These are phyloP conservation scores for Nyssa sinensis DNA, from an alignment of 148 eudicot species.

Conservation along the genomic window DNA sequence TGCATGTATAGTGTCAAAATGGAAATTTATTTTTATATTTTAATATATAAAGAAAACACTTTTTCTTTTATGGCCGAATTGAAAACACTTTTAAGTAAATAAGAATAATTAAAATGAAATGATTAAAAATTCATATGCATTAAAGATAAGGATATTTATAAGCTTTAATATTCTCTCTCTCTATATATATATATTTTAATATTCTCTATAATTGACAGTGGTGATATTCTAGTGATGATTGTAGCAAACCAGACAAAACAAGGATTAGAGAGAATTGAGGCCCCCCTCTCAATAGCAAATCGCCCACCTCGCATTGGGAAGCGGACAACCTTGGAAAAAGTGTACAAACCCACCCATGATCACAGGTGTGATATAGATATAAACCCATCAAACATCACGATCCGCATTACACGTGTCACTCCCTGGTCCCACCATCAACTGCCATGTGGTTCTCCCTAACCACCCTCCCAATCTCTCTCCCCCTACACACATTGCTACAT, in stretches of 20 bases:
- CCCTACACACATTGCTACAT: not conserved
- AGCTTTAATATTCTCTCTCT: too few species aligned
- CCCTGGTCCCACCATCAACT: conserved; percentile 24
- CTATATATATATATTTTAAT: too few species aligned
- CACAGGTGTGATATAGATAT: not conserved
- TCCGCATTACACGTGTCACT: conserved; percentile 24
- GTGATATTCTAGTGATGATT: not conserved
- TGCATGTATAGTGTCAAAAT: too few species aligned
- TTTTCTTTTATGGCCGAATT: too few species aligned
- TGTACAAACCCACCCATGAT: not conserved
- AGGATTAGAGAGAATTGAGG: conserved; percentile 1
- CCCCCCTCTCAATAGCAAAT: not conserved
- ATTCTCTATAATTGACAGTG: too few species aligned
- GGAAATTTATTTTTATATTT: too few species aligned
- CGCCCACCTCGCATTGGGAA: conserved; percentile 25
- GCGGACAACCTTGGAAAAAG: conserved; percentile 17
- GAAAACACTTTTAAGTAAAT: too few species aligned
- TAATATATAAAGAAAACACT: too few species aligned
- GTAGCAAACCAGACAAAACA: not conserved
- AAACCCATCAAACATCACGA: conserved; percentile 12
- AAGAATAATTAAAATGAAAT: too few species aligned
- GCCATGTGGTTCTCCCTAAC: conserved; percentile 18
- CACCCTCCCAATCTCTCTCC: not conserved
- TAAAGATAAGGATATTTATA: too few species aligned
- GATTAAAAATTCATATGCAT: too few species aligned